Base-by-base conservation (phyloP, 192 early-diverging fungal genomes). In the Dissophora ornata region DNA sequence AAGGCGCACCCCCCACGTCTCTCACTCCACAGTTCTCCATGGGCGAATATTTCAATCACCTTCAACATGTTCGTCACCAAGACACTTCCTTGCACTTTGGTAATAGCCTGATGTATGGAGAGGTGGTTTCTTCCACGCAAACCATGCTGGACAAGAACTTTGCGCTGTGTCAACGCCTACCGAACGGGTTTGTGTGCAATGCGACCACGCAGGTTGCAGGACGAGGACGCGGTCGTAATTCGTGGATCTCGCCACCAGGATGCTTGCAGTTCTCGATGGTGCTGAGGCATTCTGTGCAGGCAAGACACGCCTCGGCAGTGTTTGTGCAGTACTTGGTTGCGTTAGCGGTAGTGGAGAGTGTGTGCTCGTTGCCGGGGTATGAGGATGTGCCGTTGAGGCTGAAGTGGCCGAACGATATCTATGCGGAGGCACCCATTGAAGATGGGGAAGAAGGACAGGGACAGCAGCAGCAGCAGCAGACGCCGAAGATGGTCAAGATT, bases 361-460 rank as follows among this genome's bases (percentile, higher is more conserved):
- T 98, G n/a, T 81, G 88, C 21, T 54, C 81, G 1, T 80, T 82
- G 51, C 83, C 83, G 2, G 95, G 92, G 1, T 95, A 94, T 73
- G 92, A 92, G 62, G 73, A 90, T n/a, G 62, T 98, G 29, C 93
- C 95, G 0, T 78, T 99, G 54, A 84, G 89, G 30, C 80, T 99
- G 44, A 99, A 99, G 79, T 99, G 97, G 97, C 97, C 97, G 38
- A 99, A 99, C 62, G 97, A 99, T 67, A 86, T 99, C 16, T 99
- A 99, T 79, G 93, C 86, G 0, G 74, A 89, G 63, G 67, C 83
- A 10, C 75, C 81, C 1, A 25, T 77, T 32, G 58, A 67, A 13
- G 13, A 74, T 24, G 71, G 71, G 44, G 42, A 46, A 5, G 42
- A 34, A 25, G 49, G 13, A 24, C 21, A 29, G 9, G 18, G 28